A percentile compares a stretch with the other conserved stretches of the same genome.
Evolutionary conservation across 305 asterid genomes (phyloP).

Genomic region (Lippia alba): DNA sequence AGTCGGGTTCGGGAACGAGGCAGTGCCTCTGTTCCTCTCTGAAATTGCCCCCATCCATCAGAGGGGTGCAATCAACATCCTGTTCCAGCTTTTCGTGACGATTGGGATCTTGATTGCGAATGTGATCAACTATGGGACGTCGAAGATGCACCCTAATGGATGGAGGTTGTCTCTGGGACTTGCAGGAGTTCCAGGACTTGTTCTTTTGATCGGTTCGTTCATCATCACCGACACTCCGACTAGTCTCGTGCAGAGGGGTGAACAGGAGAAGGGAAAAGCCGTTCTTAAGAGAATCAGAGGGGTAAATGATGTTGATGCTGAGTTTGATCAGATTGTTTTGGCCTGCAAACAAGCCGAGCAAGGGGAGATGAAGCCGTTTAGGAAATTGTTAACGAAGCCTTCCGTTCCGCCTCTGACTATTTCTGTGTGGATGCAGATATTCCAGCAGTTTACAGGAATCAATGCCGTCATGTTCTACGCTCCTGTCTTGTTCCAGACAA

Average conservation of each 20-base stretch:
- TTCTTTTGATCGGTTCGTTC: conserved; percentile 50
- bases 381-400: conserved; percentile 41
- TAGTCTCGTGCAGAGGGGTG: conserved; percentile 50
- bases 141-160: conserved; percentile 47
- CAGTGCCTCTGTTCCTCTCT: conserved; percentile 62
- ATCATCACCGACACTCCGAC: conserved; percentile 62
- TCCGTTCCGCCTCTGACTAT: conserved; percentile 46
- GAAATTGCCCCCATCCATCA: conserved; percentile 62
- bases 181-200: conserved; percentile 48
- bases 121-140: conserved; percentile 51
- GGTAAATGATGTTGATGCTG: conserved; percentile 48
- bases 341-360: conserved; percentile 46
- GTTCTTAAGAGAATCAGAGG: conserved; percentile 52
- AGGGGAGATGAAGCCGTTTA: conserved; percentile 45
- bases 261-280: conserved; percentile 38
- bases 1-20: conserved; percentile 80
- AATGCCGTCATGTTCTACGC: conserved; percentile 59
- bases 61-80: conserved; percentile 68
- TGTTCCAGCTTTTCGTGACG: conserved; percentile 69
- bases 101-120: conserved; percentile 65
- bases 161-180: conserved; percentile 64
- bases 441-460: conserved; percentile 63
- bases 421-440: conserved; percentile 34
- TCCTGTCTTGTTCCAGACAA: conserved; percentile 43
- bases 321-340: conserved; percentile 40